Evolutionary conservation across 306 rosid species (phyloP), one percentile per base, ranked within the genome.

Genomic region (Sechiopsis laciniata): DNA sequence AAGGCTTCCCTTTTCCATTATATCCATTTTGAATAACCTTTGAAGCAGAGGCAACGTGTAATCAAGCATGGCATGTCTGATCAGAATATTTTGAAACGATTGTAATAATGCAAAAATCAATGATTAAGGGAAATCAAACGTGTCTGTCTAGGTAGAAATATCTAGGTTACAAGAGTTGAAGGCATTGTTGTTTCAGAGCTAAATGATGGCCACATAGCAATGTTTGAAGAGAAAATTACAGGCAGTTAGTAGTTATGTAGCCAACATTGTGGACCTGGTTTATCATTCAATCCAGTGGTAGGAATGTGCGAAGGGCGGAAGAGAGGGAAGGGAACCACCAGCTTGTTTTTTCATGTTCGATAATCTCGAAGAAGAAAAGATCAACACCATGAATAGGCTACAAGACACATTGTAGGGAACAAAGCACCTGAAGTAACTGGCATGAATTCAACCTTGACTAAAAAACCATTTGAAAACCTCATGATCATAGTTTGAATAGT

Each of bases 291-390:
- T 62, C 46, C 20, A 24, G 68, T 7, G 21, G 21, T 16, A 16
- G 20, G 48, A 62, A 8, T 16, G 13, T 32, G 21, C 46, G 6
- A 7, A 62, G 12, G 20, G 68, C 8, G 48, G 48, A 62, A 29
- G 48, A 32, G 13, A 2, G 48, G 68, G 68, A 62, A 62, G 68
- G 68, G 48, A 62, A 62, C 68, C 68, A 26, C 66, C 8, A 60
- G 19, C 68, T 29, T 16, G 68, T 62, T 2, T 16, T 62, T 13
- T 32, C 48, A 61, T 26, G 46, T 20, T 15, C 22, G 21, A 32
- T 14, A 15, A 26, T 26, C 42, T 60, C 42, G 13, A 60, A 42
- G 66, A 60, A 60, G 5, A n/a, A 60, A 60, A 60, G 66, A 45
- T 14, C 21, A 61, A 61, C 3, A 61, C 68, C 46, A 26, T 2